phyloP scores from a whole-genome alignment of 768 basidiomycete genomes.

The Favolaschia claudopus region DNA sequence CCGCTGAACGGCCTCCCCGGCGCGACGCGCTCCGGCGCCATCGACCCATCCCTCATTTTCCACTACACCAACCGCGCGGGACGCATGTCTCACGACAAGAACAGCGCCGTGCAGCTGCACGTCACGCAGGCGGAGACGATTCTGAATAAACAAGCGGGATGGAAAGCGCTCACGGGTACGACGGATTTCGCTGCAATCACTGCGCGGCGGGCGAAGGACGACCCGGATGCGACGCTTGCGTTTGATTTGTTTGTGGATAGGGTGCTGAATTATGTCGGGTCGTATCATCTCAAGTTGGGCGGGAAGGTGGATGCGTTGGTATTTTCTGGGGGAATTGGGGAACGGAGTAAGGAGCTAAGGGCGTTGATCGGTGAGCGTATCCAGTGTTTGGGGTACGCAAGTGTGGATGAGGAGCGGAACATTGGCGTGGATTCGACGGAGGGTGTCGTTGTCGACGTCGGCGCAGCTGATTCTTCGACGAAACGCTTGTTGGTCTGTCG shows the following conservation, averaged over 20 bases:
- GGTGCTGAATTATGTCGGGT: conserved; percentile 73
- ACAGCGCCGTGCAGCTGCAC: conserved; percentile 52
- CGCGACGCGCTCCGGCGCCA: conserved; percentile 81
- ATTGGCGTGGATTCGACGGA: conserved; percentile 40
- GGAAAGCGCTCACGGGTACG: conserved; percentile 81
- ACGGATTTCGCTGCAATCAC: conserved; percentile 82
- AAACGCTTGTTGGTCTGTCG: conserved; percentile 63
- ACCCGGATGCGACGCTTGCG: conserved; percentile 60
- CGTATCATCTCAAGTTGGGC: conserved; percentile 77
- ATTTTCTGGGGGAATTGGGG: conserved; percentile 91
- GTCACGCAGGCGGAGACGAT: conserved; percentile 78
- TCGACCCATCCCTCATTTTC: conserved; percentile 90
- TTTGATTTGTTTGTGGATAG: conserved; percentile 85
- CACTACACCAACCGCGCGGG: conserved; percentile 71
- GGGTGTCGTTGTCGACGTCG: conserved; percentile 58
- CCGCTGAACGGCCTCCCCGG: conserved; percentile 90
- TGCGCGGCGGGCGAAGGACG: conserved; percentile 45
- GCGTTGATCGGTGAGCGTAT: conserved; percentile 61
- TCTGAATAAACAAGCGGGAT: conserved; percentile 78
- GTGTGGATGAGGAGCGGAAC: conserved; percentile 58
- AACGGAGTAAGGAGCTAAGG: conserved; percentile 70
- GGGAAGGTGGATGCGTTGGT: conserved; percentile 79
- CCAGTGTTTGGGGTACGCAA: conserved; percentile 66
- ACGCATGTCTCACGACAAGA: conserved; percentile 62
- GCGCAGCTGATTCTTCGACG: conserved; percentile 30